These are phyloP conservation scores for Euphorbia lathyris DNA, from an alignment of 345 rosid genomes.

Conservation along the genomic window DNA sequence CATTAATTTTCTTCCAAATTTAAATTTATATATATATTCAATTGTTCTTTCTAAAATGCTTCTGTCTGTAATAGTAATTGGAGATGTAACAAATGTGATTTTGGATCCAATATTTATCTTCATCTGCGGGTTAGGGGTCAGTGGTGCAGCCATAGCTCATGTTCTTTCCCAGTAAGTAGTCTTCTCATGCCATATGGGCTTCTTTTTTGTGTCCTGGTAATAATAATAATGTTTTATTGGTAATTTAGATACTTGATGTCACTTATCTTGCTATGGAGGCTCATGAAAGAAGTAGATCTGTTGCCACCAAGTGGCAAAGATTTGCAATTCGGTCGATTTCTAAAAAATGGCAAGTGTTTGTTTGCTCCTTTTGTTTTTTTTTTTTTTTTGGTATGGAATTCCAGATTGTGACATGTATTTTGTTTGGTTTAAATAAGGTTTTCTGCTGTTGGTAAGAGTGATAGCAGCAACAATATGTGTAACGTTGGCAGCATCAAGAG, in stretches of 20 bases:
- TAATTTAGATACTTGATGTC: slow-evolving; percentile 64
- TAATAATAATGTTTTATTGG: too few species aligned
- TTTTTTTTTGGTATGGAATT: too few species aligned
- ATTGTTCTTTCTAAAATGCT: too few species aligned
- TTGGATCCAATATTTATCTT: slow-evolving; percentile 87
- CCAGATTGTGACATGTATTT: too few species aligned
- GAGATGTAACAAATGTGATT: slow-evolving; percentile 66
- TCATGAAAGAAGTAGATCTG: slow-evolving; percentile 62
- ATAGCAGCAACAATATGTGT: slow-evolving; percentile 89
- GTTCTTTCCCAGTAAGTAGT: slow-evolving; percentile 81
- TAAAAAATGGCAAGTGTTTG: slow-evolving; percentile 82
- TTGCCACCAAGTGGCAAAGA: slow-evolving; percentile 64
- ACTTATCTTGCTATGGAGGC: slow-evolving; percentile 51
- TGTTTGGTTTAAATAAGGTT: too few species aligned
- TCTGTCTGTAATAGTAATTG: slow-evolving; percentile 42
- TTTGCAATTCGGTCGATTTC: slow-evolving; percentile 67
- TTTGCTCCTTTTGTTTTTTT: too few species aligned
- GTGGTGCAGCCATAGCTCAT: slow-evolving; percentile 96
- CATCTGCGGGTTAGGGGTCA: slow-evolving; percentile 58
- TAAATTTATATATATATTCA: too few species aligned
- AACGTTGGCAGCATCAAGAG: slow-evolving; percentile 89
- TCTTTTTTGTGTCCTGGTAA: too few species aligned
- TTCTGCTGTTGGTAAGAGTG: slow-evolving; percentile 60
- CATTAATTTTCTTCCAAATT: too few species aligned
- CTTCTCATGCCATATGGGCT: too few species aligned